A percentile compares a stretch with the other conserved stretches of the same genome.
Evolutionary conservation across 2,329 filamentous ascomycete species (phyloP).

Genomic region (Chaetomiaceae sp.): DNA sequence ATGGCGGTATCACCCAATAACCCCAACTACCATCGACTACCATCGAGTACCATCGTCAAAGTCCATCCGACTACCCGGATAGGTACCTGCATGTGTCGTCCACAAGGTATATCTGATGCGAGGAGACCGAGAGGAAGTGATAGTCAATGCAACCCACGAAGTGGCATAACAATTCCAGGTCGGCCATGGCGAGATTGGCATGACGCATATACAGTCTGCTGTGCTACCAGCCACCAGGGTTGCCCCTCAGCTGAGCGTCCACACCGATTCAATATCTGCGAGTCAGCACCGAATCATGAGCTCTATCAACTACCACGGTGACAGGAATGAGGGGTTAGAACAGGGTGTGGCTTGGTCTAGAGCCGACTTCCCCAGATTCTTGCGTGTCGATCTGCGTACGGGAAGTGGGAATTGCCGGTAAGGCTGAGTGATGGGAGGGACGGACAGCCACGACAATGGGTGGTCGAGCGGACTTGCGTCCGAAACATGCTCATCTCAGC

Average conservation of each 20-base stretch:
- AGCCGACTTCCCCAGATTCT: background rate
- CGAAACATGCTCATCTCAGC: background rate
- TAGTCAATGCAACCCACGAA: no score
- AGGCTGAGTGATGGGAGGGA: background rate
- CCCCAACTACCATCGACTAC: no score
- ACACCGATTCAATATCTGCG: background rate
- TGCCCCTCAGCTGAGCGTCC: background rate
- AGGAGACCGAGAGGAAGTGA: no score
- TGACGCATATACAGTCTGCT: no score
- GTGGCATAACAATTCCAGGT: no score
- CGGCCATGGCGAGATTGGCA: no score
- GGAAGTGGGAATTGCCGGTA: background rate
- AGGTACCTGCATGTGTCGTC: no score
- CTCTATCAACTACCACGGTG: background rate
- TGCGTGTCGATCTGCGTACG: background rate
- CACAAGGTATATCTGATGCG: no score
- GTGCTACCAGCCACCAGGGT: background rate
- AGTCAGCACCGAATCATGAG: background rate
- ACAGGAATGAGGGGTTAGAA: background rate
- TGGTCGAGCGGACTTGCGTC: background rate
- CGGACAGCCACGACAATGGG: background rate
- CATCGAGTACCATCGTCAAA: no score
- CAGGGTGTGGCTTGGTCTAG: background rate
- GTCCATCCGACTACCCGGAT: no score
- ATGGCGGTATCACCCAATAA: no score